These are phyloP conservation scores for Daedaleopsis sinensis DNA, from an alignment of 768 basidiomycete genomes.

Conservation along the genomic window DNA sequence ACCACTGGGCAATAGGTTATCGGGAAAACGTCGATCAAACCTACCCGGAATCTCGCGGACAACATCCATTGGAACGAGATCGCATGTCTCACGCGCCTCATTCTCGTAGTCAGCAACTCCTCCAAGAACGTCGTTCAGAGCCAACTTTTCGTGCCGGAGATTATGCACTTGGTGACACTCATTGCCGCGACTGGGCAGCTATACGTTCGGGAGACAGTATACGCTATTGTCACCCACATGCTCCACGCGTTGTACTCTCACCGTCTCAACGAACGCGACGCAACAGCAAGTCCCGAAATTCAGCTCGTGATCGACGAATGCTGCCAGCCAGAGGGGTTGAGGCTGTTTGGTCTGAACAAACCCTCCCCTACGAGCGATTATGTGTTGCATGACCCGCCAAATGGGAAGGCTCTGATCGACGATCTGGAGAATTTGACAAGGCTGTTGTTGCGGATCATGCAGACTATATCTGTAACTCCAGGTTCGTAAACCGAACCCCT, in stretches of 20 bases:
- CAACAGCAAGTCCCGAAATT: constrained; percentile 56
- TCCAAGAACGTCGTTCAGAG: constrained; percentile 63
- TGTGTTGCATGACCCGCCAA: constrained; percentile 52
- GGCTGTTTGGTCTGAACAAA: constrained; percentile 73
- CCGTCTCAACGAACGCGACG: constrained; percentile 51
- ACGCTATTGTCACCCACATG: constrained; percentile 81
- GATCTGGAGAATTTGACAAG: constrained; percentile 65
- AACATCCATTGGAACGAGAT: constrained; percentile 83
- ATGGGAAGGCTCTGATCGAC: constrained; percentile 60
- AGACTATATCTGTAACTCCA: constrained; percentile 64
- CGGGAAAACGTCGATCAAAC: constrained; percentile 68
- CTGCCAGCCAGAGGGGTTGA: constrained; percentile 56
- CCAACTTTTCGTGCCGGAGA: constrained; percentile 83
- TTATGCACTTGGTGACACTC: constrained; percentile 79
- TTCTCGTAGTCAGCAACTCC: constrained; percentile 70
- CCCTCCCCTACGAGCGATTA: constrained; percentile 73
- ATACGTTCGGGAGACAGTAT: constrained; percentile 77
- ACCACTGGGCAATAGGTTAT: constrained; percentile 51
- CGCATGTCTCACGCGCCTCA: constrained; percentile 76
- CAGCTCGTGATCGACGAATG: constrained; percentile 64
- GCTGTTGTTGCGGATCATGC: constrained; percentile 65
- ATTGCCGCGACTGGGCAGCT: constrained; percentile 74
- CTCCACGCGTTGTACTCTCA: constrained; percentile 74
- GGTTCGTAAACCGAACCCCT: constrained; percentile 47
- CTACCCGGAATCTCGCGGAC: constrained; percentile 64